Evolutionary conservation across 352 stramenopile species (phyloP).

Genomic region (Globisporangium nunn): DNA sequence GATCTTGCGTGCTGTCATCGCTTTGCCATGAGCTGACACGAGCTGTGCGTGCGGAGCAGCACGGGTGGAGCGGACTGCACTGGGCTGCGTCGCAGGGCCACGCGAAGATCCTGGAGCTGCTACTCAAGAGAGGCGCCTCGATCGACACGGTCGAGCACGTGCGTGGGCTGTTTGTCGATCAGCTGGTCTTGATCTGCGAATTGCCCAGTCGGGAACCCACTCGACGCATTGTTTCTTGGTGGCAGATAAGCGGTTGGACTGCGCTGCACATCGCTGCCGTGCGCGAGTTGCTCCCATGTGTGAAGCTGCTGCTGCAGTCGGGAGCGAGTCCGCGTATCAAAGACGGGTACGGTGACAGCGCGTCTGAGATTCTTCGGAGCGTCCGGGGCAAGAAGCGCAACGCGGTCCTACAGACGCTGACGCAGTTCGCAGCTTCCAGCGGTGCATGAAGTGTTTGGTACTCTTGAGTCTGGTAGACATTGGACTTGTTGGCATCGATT

Average conservation of each 20-base stretch:
- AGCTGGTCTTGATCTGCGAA: too few species aligned
- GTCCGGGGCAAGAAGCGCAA: constrained; percentile 36
- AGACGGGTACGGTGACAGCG: constrained; percentile 52
- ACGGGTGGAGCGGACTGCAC: constrained; percentile 72
- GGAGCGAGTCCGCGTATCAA: constrained; percentile 29
- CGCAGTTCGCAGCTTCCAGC: constrained; percentile 14
- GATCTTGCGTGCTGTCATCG: background rate
- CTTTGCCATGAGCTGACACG: background rate
- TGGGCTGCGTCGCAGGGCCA: constrained; percentile 70
- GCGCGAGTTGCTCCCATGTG: constrained; percentile 33
- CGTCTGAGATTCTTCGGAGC: constrained; percentile 27
- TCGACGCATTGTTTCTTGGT: background rate
- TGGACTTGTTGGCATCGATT: too few species aligned
- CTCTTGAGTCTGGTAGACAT: too few species aligned
- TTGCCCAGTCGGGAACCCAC: too few species aligned
- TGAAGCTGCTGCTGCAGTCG: constrained; percentile 36
- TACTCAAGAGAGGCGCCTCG: constrained; percentile 33
- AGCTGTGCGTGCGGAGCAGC: constrained; percentile 17
- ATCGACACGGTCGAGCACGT: constrained; percentile 63
- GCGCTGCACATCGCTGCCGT: constrained; percentile 60
- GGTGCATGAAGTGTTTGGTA: background rate
- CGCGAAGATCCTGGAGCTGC: constrained; percentile 32
- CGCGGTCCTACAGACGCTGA: constrained; percentile 36
- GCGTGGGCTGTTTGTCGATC: background rate
- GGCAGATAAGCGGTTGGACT: constrained; percentile 59